Evolutionary conservation across 345 rosid genomes (phyloP).

Genomic region (Cardamine chenopodiifolia): DNA sequence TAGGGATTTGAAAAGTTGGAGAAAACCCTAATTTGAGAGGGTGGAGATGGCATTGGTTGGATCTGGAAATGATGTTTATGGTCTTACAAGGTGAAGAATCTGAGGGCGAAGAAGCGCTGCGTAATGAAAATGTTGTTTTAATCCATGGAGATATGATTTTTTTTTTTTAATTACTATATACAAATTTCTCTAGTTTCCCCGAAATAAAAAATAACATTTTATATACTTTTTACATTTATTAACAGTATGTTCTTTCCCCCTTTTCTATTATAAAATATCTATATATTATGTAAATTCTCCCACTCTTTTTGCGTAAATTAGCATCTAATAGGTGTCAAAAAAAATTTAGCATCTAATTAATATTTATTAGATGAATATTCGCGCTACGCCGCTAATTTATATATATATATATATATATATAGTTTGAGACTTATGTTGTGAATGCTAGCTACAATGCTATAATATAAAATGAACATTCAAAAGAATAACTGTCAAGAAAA

Average conservation of each 20-base stretch:
- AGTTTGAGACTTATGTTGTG: too few relatives aligned
- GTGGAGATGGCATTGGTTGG: slow-evolving; percentile 52
- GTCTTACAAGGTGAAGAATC: slow-evolving; percentile 52
- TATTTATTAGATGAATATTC: too few relatives aligned
- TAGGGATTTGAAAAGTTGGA: slow-evolving; percentile 28
- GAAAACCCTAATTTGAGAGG: slow-evolving; percentile 46
- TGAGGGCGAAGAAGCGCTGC: slow-evolving; percentile 42
- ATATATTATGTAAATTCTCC: slow-evolving; percentile 3
- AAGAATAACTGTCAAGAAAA: too few relatives aligned
- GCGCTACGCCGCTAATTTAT: too few relatives aligned
- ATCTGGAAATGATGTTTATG: slow-evolving; percentile 46
- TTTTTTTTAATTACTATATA: background rate
- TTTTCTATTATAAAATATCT: background rate
- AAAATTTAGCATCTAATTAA: background rate
- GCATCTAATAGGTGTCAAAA: background rate
- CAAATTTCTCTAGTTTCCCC: background rate
- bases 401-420: too few relatives aligned
- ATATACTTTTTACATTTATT: background rate
- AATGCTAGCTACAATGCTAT: too few relatives aligned
- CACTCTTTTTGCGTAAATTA: background rate
- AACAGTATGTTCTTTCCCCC: background rate
- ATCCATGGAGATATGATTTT: slow-evolving; percentile 37
- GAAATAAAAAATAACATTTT: background rate
- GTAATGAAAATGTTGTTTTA: slow-evolving; percentile 37
- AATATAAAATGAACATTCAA: too few relatives aligned